These are phyloP conservation scores for Fusarium piperis DNA, from an alignment of 2,329 filamentous ascomycete species.

Conservation along the genomic window DNA sequence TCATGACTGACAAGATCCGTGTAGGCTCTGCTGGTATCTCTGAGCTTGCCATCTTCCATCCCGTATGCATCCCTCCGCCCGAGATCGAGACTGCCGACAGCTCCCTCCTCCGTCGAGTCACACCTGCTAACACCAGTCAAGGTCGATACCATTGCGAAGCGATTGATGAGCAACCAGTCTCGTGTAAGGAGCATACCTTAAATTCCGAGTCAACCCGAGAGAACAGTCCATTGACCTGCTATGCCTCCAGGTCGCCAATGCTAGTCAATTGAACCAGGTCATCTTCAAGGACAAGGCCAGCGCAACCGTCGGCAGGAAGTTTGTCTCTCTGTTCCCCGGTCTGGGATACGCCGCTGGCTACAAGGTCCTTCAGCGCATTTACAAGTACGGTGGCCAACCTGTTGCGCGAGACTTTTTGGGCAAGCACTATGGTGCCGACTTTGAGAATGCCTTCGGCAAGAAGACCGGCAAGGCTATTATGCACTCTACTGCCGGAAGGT, in stretches of 20 bases:
- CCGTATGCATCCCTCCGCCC: slow-evolving; percentile 62
- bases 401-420: slow-evolving; percentile 91
- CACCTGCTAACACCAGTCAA: slow-evolving; percentile 49
- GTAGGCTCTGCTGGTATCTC: slow-evolving; percentile 91
- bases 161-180: slow-evolving; percentile 97
- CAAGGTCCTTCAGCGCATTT: slow-evolving; percentile 96
- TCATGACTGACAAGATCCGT: slow-evolving; percentile 32
- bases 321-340: slow-evolving; percentile 95
- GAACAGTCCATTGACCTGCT: slow-evolving; percentile 26
- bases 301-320: slow-evolving; percentile 78
- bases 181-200: slow-evolving; percentile 63
- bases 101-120: slow-evolving; percentile 7
- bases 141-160: slow-evolving; percentile 98
- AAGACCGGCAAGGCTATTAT: slow-evolving; percentile 98
- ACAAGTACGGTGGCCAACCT: slow-evolving; percentile 98
- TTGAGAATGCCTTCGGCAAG: slow-evolving; percentile 91
- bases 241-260: slow-evolving; percentile 44
- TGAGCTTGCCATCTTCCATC: slow-evolving; percentile 92
- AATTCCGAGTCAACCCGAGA: slow-evolving; percentile 1
- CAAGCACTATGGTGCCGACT: slow-evolving; percentile 80
- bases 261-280: slow-evolving; percentile 81
- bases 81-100: slow-evolving; percentile 5
- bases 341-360: slow-evolving; percentile 97
- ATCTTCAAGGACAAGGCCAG: slow-evolving; percentile 91
- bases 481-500: slow-evolving; percentile 95